A percentile compares a stretch with the other conserved stretches of the same genome.
These are phyloP conservation scores for Trametes polyzona DNA, from an alignment of 1,284 basidiomycete genomes.

Conservation along the genomic window DNA sequence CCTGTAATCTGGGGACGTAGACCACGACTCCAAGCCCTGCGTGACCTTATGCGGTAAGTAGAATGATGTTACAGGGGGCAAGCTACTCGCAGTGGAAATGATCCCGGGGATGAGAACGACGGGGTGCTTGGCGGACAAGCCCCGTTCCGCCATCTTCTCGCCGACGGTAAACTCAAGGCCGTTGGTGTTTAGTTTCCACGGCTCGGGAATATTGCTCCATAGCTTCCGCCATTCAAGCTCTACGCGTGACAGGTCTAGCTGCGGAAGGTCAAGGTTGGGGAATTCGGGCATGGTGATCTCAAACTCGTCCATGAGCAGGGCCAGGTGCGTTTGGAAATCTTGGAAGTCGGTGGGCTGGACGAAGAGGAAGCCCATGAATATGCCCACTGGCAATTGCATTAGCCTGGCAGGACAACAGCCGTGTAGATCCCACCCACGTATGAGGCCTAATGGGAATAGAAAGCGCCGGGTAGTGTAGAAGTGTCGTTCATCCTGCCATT, in stretches of 20 bases:
- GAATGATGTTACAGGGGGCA: neutral
- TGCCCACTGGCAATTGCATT: constrained; percentile 54
- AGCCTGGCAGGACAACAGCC: neutral
- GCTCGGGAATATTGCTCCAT: constrained; percentile 68
- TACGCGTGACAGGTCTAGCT: constrained; percentile 60
- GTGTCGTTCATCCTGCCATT: constrained; percentile 18
- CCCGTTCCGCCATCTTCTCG: constrained; percentile 67
- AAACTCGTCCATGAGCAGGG: constrained; percentile 48
- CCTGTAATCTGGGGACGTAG: constrained; percentile 77
- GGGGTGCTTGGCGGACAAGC: constrained; percentile 75
- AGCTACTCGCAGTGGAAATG: constrained; percentile 64
- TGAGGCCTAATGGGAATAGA: constrained; percentile 52
- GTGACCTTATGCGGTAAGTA: neutral
- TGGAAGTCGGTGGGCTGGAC: constrained; percentile 66
- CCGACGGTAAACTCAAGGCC: constrained; percentile 87
- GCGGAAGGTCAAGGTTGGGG: constrained; percentile 58
- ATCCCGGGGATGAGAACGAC: constrained; percentile 84
- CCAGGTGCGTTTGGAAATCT: constrained; percentile 43
- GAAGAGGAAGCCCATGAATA: constrained; percentile 61
- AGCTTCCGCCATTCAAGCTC: constrained; percentile 72
- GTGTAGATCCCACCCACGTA: constrained; percentile 39
- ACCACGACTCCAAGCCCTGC: constrained; percentile 86
- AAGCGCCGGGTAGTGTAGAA: constrained; percentile 44
- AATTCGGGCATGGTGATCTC: constrained; percentile 59
- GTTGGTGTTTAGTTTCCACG: constrained; percentile 82